These are phyloP conservation scores for Aspergillus tubingensis DNA, from an alignment of 2,329 filamentous ascomycete genomes.

Conservation along the genomic window DNA sequence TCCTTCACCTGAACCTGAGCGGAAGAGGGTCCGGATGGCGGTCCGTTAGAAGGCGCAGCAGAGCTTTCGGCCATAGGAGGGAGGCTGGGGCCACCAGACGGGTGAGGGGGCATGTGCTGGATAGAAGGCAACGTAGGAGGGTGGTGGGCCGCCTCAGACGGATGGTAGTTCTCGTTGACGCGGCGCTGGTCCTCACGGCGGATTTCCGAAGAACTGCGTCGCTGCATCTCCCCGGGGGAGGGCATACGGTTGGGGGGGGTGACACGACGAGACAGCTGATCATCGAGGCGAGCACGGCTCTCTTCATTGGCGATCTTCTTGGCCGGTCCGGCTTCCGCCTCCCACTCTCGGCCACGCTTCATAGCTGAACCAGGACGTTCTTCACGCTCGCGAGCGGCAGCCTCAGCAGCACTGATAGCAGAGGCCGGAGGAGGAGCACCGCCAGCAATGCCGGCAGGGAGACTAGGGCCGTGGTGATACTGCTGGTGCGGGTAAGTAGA, in stretches of 20 bases:
- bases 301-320: constrained; percentile 93
- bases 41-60: constrained; percentile 44
- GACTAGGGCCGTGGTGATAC: constrained; percentile 73
- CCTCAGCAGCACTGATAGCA: constrained; percentile 68
- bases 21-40: constrained; percentile 39
- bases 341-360: constrained; percentile 92
- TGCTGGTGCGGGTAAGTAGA: constrained; percentile 80
- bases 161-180: constrained; percentile 78
- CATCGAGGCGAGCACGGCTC: constrained; percentile 80
- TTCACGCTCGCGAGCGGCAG: constrained; percentile 66
- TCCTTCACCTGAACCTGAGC: constrained; percentile 60
- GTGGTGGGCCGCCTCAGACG: constrained; percentile 89
- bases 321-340: constrained; percentile 67
- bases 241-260: constrained; percentile 60
- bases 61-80: constrained; percentile 56
- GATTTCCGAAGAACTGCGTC: constrained; percentile 74
- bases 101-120: constrained; percentile 45
- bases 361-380: constrained; percentile 75
- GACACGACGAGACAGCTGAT: constrained; percentile 75
- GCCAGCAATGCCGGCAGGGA: constrained; percentile 64
- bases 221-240: constrained; percentile 68
- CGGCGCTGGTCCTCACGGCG: constrained; percentile 70
- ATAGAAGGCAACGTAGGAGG: constrained; percentile 62
- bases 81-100: constrained; percentile 57
- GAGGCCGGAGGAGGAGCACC: constrained; percentile 68